Evolutionary conservation across 83 land plant species (phyloP).

Genomic region (Picea engelmannii): DNA sequence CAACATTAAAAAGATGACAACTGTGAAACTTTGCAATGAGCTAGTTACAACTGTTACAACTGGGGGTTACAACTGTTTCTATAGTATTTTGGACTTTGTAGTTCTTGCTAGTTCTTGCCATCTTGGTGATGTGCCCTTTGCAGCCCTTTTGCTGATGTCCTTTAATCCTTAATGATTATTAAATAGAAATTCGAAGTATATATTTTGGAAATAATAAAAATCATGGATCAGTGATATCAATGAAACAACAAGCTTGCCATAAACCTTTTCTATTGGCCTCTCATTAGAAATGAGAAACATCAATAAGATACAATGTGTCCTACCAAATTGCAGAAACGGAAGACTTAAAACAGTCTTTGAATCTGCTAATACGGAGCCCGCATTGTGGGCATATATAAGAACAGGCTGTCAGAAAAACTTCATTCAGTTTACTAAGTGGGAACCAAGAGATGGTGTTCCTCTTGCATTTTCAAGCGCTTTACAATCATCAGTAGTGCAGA

Average conservation of each 20-base stretch:
- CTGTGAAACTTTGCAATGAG: too few relatives aligned
- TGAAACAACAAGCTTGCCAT: background rate
- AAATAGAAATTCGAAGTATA: too few relatives aligned
- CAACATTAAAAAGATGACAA: too few relatives aligned
- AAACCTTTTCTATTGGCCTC: background rate
- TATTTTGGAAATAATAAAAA: too few relatives aligned
- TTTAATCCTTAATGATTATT: too few relatives aligned
- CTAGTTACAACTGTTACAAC: too few relatives aligned
- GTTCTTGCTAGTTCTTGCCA: too few relatives aligned
- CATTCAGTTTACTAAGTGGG: slow-evolving; percentile 4
- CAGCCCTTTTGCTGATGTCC: too few relatives aligned
- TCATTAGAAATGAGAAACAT: slow-evolving; percentile 5
- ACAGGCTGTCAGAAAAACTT: background rate
- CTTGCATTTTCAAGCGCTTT: background rate
- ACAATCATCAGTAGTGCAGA: background rate
- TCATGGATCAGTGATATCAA: background rate
- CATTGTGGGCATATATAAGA: background rate
- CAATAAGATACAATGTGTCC: background rate
- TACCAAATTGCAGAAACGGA: background rate
- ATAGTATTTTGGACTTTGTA: too few relatives aligned
- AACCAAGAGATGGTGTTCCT: slow-evolving; percentile 3
- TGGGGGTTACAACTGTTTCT: too few relatives aligned
- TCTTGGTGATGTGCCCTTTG: too few relatives aligned
- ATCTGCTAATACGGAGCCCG: background rate
- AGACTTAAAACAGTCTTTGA: background rate